phyloP scores from a whole-genome alignment of 768 basidiomycete species.

The Polyporus arcularius region DNA sequence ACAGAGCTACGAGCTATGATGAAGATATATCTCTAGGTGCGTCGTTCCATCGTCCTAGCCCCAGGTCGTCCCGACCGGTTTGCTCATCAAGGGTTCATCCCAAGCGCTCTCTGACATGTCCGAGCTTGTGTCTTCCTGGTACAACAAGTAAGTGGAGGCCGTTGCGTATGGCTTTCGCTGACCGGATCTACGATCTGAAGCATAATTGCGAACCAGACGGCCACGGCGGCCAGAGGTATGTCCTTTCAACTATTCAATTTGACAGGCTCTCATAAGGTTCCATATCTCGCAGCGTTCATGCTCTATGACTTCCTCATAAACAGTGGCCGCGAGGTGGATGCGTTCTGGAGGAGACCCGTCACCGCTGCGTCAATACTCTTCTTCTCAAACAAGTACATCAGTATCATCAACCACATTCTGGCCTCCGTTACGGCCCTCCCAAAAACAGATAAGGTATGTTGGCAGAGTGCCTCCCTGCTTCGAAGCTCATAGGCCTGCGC shows the following conservation, averaged over 20 bases:
- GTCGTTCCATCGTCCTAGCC: too few relatives aligned
- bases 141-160: not conserved
- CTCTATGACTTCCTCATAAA: not conserved
- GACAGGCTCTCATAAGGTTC: not conserved
- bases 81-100: not conserved
- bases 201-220: not conserved
- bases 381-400: not conserved
- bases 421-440: not conserved
- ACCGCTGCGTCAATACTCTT: not conserved
- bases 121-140: not conserved
- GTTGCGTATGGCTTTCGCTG: not conserved
- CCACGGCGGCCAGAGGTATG: not conserved
- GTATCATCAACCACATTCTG: not conserved
- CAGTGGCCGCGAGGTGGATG: not conserved
- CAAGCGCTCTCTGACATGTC: not conserved
- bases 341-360: not conserved
- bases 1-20: too few relatives aligned
- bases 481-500: not conserved
- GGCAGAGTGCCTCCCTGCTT: not conserved
- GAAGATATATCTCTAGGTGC: too few relatives aligned
- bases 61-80: too few relatives aligned
- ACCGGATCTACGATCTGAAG: not conserved
- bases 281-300: not conserved
- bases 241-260: not conserved
- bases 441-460: not conserved